Evolutionary conservation across 768 basidiomycete genomes (phyloP).

Genomic region (Tricholoma sp.): DNA sequence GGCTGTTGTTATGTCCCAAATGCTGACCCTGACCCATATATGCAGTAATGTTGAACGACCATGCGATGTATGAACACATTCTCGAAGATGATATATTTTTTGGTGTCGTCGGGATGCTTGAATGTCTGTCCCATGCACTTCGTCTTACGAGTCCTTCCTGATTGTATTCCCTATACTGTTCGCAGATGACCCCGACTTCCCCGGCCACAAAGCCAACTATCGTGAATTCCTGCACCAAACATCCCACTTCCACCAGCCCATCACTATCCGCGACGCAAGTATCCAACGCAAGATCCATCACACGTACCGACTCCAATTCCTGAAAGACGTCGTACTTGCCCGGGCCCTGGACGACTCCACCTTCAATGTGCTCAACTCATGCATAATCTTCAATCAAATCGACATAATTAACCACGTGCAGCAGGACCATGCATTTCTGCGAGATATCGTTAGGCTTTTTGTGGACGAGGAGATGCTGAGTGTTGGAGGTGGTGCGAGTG

Average conservation of each 20-base stretch:
- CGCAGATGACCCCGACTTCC: conserved; percentile 95
- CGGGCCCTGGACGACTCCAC: conserved; percentile 94
- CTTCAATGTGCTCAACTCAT: conserved; percentile 94
- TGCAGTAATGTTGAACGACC: conserved; percentile 92
- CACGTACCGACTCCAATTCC: conserved; percentile 93
- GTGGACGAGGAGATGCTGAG: conserved; percentile 64
- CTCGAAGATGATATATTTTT: conserved; percentile 89
- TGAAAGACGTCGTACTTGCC: conserved; percentile 97
- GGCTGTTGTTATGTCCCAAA: not conserved
- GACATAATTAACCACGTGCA: conserved; percentile 94
- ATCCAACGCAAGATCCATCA: conserved; percentile 92
- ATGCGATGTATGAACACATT: conserved; percentile 90
- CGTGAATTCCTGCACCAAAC: conserved; percentile 85
- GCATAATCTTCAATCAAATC: conserved; percentile 98
- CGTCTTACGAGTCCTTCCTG: conserved; percentile 6
- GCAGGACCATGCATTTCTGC: conserved; percentile 67
- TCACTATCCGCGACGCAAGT: conserved; percentile 67
- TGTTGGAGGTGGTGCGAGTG: conserved; percentile 27
- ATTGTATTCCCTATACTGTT: conserved; percentile 5
- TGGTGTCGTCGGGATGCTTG: conserved; percentile 93
- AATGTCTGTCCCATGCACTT: conserved; percentile 58
- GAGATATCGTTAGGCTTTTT: conserved; percentile 72
- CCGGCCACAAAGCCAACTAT: conserved; percentile 93
- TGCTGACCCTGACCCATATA: conserved; percentile 8
- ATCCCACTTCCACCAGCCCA: conserved; percentile 85